Percentiles rank a stretch among this genome's conserved stretches.
phyloP scores from a whole-genome alignment of 1,284 basidiomycete genomes.

The Schizophyllum amplum region DNA sequence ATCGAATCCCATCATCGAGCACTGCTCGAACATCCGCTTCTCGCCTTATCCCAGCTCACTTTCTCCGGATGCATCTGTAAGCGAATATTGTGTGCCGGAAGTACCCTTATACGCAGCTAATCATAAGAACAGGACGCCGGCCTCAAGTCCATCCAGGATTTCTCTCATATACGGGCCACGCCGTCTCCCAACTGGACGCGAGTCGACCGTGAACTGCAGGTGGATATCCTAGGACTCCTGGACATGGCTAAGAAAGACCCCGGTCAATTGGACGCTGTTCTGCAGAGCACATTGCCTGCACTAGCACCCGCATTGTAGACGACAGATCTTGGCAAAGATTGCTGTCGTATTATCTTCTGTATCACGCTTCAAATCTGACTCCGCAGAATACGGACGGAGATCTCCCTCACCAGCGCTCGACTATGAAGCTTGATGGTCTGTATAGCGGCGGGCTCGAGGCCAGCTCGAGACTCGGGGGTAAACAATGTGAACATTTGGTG shows the following conservation, averaged over 20 bases:
- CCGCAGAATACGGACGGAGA: too few species aligned
- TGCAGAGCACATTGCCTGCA: neutral
- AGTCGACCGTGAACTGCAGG: neutral
- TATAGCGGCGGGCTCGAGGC: neutral
- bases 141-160: slow-evolving; percentile 53
- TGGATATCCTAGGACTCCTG: neutral
- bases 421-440: too few species aligned
- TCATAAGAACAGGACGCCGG: neutral
- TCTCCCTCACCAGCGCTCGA: too few species aligned
- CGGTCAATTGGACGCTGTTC: neutral
- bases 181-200: slow-evolving; percentile 69
- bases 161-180: slow-evolving; percentile 68
- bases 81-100: neutral
- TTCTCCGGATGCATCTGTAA: slow-evolving; percentile 12
- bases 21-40: slow-evolving; percentile 54
- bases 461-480: neutral
- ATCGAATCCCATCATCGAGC: slow-evolving; percentile 73
- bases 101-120: neutral
- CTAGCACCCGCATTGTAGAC: neutral
- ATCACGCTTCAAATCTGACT: too few species aligned
- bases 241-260: neutral
- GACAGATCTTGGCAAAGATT: too few species aligned
- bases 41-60: slow-evolving; percentile 42
- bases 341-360: too few species aligned
- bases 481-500: neutral